phyloP scores from a whole-genome alignment of 495 filamentous ascomycete genomes.

The Neurospora hispaniola region DNA sequence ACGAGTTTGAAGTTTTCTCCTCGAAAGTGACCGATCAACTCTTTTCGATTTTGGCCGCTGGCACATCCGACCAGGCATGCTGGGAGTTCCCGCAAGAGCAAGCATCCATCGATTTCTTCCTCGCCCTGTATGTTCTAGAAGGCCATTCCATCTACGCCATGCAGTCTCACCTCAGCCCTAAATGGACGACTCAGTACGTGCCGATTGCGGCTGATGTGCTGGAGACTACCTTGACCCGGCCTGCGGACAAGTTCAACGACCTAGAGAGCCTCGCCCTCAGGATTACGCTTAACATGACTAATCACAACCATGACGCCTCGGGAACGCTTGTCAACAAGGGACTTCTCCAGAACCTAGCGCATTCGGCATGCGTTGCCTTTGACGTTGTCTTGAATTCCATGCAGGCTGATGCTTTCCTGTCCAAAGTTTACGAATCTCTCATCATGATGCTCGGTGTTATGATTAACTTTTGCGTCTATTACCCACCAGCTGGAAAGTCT shows the following conservation, averaged over 20 bases:
- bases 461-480: constrained; percentile 82
- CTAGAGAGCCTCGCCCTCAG: constrained; percentile 44
- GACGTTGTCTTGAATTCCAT: constrained; percentile 33
- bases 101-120: constrained; percentile 29
- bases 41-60: constrained; percentile 37
- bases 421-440: constrained; percentile 51
- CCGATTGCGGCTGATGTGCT: constrained; percentile 30
- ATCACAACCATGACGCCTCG: constrained; percentile 62
- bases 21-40: constrained; percentile 36
- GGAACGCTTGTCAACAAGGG: constrained; percentile 49
- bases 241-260: constrained; percentile 20
- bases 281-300: constrained; percentile 78
- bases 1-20: constrained; percentile 40
- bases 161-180: constrained; percentile 20
- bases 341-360: constrained; percentile 46
- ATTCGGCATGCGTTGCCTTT: constrained; percentile 28
- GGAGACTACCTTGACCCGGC: constrained; percentile 21
- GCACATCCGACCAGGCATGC: constrained; percentile 18
- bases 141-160: constrained; percentile 32
- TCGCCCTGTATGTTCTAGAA: constrained; percentile 31
- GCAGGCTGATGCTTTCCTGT: constrained; percentile 24
- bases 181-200: constrained; percentile 30
- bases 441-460: constrained; percentile 73
- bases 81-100: constrained; percentile 24
- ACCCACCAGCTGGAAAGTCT: constrained; percentile 36